Base-by-base conservation (phyloP, 768 basidiomycete species). In the Pulveroboletus frians region DNA sequence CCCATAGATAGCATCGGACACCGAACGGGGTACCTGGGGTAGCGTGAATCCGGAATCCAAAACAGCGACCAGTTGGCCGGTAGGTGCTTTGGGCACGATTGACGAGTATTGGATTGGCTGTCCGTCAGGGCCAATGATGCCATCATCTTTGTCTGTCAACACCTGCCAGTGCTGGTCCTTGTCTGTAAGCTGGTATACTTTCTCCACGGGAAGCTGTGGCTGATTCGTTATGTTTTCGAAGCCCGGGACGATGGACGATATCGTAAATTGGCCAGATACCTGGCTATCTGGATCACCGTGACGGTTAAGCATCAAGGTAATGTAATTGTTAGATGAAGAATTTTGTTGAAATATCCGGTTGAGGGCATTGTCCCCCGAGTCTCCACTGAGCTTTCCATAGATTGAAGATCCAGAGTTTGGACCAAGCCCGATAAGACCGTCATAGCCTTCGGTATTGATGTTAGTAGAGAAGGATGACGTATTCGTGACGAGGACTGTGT, bases 151-250 rank as follows among this genome's bases (percentile, higher is more conserved):
- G 68, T 90, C 85, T 0, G 84, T 82, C 47, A 83, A 65, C 11
- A 81, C 73, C 58, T 88, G 86, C 88, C 88, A 91, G 65, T 91
- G 88, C 68, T 90, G 88, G 58, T 88, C 84, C 46, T 75, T 71
- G 61, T 78, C 65, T 27, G 84, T 69, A 36, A 85, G 65, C 49
- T 69, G 71, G 56, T 79, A 79, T 31, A 89, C 84, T 20, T 72
- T 79, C 56, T 84, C 78, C 14, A 91, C 78, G 46, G 78, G 69
- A 37, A 90, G 72, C 61, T 85, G 76, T 1, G 85, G 80, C 74
- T 80, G 80, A 52, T 53, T 76, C 6, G 73, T 71, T 46, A 91
- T 75, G 57, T 77, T 77, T 59, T 81, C 78, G 49, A 78, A 85
- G 4, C 78, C 80, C 9, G 84, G 68, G 3, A 84, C 71, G 39